Conservation (phyloP, 2,329 filamentous ascomycete species). For the Xylariaceae sp. region DNA sequence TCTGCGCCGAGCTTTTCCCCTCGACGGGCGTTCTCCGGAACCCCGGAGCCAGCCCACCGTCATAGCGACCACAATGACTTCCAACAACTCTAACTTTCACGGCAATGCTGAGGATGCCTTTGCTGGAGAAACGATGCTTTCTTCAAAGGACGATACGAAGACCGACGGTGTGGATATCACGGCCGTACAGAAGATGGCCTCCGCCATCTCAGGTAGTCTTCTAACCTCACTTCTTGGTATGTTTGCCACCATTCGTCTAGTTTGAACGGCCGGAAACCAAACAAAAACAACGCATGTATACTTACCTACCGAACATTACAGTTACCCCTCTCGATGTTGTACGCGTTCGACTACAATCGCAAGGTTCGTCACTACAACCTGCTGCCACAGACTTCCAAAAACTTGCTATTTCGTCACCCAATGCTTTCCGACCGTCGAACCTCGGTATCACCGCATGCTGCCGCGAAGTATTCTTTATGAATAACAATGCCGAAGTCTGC, state of each 20-base stretch:
- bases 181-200: constrained; percentile 89
- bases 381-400: constrained; percentile 61
- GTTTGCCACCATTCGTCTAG: constrained; percentile 37
- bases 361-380: constrained; percentile 59
- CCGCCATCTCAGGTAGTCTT: constrained; percentile 88
- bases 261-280: neutral
- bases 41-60: constrained; percentile 37
- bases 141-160: constrained; percentile 46
- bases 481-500: constrained; percentile 82
- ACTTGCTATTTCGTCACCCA: constrained; percentile 63
- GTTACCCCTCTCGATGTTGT: constrained; percentile 97
- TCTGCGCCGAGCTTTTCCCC: constrained; percentile 12
- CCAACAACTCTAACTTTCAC: constrained; percentile 17
- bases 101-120: constrained; percentile 45
- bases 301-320: constrained; percentile 45
- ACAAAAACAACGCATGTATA: too few species aligned
- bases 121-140: constrained; percentile 42
- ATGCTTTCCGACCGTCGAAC: constrained; percentile 75
- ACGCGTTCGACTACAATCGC: constrained; percentile 90
- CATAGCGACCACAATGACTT: too few species aligned
- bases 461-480: constrained; percentile 95
- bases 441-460: constrained; percentile 95
- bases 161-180: constrained; percentile 71
- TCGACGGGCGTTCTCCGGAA: constrained; percentile 37
- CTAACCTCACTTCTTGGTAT: constrained; percentile 87